These are phyloP conservation scores for Penicillium paradoxum DNA, from an alignment of 495 filamentous ascomycete species.

Conservation along the genomic window DNA sequence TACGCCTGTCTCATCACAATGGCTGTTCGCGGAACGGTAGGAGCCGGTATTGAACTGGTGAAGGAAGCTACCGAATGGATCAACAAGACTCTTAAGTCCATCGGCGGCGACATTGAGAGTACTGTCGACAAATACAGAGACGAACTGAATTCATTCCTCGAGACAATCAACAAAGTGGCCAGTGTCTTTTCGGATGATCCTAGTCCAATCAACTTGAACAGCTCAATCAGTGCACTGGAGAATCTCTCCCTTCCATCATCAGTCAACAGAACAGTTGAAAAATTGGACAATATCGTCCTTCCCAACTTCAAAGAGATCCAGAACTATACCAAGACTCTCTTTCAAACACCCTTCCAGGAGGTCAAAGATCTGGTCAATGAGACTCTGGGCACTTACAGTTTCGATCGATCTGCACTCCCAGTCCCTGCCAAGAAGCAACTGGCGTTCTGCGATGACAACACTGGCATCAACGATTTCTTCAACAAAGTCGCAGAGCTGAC, in stretches of 20 bases:
- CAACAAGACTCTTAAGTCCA: conserved; percentile 62
- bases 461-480: conserved; percentile 85
- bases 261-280: conserved; percentile 58
- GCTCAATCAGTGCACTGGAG: conserved; percentile 57
- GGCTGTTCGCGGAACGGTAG: conserved; percentile 69
- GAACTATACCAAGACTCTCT: conserved; percentile 65
- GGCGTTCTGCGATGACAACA: conserved; percentile 82
- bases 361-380: conserved; percentile 65
- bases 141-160: conserved; percentile 55
- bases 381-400: conserved; percentile 62
- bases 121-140: conserved; percentile 53
- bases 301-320: conserved; percentile 73
- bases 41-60: conserved; percentile 61
- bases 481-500: conserved; percentile 57
- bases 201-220: conserved; percentile 56
- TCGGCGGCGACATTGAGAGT: conserved; percentile 57
- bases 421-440: conserved; percentile 75
- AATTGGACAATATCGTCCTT: conserved; percentile 72
- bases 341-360: conserved; percentile 72
- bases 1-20: conserved; percentile 84
- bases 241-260: conserved; percentile 60
- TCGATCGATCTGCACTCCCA: conserved; percentile 72
- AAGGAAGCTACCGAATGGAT: conserved; percentile 67
- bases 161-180: conserved; percentile 36
- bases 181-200: conserved; percentile 31